Percentiles rank a stretch among this genome's conserved stretches.
These are phyloP conservation scores for Melaleuca quinquenervia DNA, from an alignment of 345 rosid genomes.

Conservation along the genomic window DNA sequence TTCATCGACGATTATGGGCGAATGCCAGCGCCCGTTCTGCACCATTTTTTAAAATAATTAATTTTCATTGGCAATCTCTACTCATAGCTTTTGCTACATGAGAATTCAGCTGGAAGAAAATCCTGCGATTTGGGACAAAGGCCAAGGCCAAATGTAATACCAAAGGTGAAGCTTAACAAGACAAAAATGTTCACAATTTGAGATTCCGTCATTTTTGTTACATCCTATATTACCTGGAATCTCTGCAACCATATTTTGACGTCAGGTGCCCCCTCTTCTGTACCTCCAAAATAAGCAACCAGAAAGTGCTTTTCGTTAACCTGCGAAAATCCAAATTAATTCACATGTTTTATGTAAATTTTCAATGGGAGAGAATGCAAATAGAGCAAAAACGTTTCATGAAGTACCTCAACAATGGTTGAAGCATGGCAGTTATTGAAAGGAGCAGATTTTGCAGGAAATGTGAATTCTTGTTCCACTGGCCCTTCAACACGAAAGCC, in stretches of 20 bases:
- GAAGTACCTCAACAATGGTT: slow-evolving; percentile 65
- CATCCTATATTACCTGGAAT: slow-evolving; percentile 28
- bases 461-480: slow-evolving; percentile 53
- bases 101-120: neutral
- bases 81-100: neutral
- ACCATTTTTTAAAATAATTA: neutral
- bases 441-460: slow-evolving; percentile 54
- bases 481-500: slow-evolving; percentile 10
- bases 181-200: neutral
- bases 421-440: slow-evolving; percentile 89
- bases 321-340: slow-evolving; percentile 18
- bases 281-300: slow-evolving; percentile 70
- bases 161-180: neutral
- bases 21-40: slow-evolving; percentile 64
- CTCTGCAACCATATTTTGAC: slow-evolving; percentile 61
- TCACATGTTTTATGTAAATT: neutral
- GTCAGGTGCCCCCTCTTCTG: slow-evolving; percentile 53
- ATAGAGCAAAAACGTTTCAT: neutral
- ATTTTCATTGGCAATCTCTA: neutral
- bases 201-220: neutral
- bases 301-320: slow-evolving; percentile 55
- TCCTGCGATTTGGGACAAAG: neutral
- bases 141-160: neutral
- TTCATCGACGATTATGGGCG: slow-evolving; percentile 51
- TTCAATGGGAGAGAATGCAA: neutral